Evolutionary conservation across 2,329 filamentous ascomycete genomes (phyloP).

Genomic region (Tolypocladium guangdongense): DNA sequence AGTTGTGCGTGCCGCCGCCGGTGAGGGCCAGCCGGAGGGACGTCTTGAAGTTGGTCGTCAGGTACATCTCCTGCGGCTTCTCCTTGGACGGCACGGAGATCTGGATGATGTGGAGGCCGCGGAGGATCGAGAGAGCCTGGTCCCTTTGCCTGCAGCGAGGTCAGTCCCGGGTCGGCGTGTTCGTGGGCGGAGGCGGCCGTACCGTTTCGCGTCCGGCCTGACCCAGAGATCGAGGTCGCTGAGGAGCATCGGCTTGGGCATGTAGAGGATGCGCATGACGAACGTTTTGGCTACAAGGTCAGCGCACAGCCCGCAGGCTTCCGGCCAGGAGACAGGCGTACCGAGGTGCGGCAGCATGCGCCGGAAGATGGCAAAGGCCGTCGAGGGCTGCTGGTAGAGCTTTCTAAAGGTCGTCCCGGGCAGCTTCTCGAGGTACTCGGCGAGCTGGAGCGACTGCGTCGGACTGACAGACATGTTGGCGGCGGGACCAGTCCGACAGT

Average conservation of each 20-base stretch:
- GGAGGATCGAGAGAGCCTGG: constrained; percentile 69
- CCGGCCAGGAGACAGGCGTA: constrained; percentile 23
- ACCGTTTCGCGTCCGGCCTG: constrained; percentile 46
- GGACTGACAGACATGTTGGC: constrained; percentile 35
- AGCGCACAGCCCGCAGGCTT: not conserved
- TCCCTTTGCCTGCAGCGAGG: constrained; percentile 56
- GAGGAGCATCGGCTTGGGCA: constrained; percentile 69
- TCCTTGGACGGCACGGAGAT: constrained; percentile 51
- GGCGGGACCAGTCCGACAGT: constrained; percentile 15
- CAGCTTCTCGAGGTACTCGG: constrained; percentile 89
- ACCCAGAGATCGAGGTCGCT: constrained; percentile 80
- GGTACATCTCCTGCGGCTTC: constrained; percentile 57
- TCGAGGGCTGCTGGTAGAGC: constrained; percentile 92
- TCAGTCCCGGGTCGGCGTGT: not conserved
- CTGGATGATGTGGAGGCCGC: constrained; percentile 75
- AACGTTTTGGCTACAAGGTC: constrained; percentile 69
- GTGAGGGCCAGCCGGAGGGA: constrained; percentile 82
- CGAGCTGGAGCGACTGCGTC: constrained; percentile 46
- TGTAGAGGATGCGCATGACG: constrained; percentile 91
- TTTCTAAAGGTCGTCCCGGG: constrained; percentile 82
- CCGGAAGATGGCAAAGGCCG: constrained; percentile 87
- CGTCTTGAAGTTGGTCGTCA: constrained; percentile 71
- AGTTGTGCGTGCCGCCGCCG: constrained; percentile 73
- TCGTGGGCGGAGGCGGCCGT: not conserved
- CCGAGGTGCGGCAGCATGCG: constrained; percentile 92